Conservation (phyloP, 2,329 filamentous ascomycete species). For the Pestalotiopsis sp. region DNA sequence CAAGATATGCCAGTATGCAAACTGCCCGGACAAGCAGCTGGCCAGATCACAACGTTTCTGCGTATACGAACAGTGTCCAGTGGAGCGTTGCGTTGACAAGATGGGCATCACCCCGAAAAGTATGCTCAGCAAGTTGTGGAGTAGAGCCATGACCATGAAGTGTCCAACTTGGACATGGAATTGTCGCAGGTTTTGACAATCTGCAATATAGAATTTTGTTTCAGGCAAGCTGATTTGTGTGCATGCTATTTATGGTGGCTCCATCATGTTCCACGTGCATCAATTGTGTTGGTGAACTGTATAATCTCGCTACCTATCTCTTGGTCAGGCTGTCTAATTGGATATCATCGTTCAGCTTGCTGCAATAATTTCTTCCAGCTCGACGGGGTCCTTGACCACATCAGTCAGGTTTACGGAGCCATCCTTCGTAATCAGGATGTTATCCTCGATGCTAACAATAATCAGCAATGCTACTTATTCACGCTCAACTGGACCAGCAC, state of each 20-base stretch:
- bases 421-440: slow-evolving; percentile 70
- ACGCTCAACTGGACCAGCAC: slow-evolving; percentile 24
- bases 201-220: neutral
- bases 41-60: neutral
- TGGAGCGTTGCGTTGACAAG: neutral
- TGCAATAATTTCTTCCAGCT: slow-evolving; percentile 59
- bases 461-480: neutral
- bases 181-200: neutral
- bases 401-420: slow-evolving; percentile 76
- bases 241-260: neutral
- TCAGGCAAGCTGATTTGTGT: neutral
- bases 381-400: slow-evolving; percentile 67
- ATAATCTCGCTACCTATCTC: neutral
- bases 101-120: neutral
- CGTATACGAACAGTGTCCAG: neutral
- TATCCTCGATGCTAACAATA: slow-evolving; percentile 61
- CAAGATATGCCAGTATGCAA: neutral
- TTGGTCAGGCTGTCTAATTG: neutral
- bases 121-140: neutral
- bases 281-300: neutral
- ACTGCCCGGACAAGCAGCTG: neutral
- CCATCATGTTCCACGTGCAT: neutral
- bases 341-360: neutral
- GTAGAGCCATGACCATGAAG: neutral
- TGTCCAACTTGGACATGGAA: neutral